A percentile compares a stretch with the other conserved stretches of the same genome.
Evolutionary conservation across 345 rosid genomes (phyloP).

Genomic region (Iberis pinnata): DNA sequence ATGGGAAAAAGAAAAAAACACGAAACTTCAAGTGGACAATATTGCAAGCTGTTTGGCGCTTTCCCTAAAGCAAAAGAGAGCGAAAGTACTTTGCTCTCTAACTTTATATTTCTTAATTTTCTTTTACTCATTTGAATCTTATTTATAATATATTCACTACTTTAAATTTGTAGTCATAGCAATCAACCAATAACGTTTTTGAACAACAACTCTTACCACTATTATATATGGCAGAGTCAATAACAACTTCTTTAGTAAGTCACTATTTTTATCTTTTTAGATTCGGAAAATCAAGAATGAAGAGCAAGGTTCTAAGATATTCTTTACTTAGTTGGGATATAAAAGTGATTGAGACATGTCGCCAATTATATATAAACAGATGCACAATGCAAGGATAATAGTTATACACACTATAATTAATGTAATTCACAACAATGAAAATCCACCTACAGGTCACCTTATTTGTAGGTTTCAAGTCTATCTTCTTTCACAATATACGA

Average conservation of each 20-base stretch:
- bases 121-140: slow-evolving; percentile 4
- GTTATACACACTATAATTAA: too few relatives aligned
- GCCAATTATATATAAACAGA: slow-evolving; percentile 12
- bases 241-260: slow-evolving; percentile 20
- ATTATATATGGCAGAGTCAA: slow-evolving; percentile 23
- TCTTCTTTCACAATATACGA: too few relatives aligned
- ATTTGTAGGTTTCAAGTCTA: too few relatives aligned
- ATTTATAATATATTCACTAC: slow-evolving; percentile 1
- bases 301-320: slow-evolving; percentile 17
- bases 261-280: slow-evolving; percentile 22
- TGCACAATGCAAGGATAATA: too few relatives aligned
- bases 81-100: slow-evolving; percentile 21
- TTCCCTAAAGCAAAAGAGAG: slow-evolving; percentile 29
- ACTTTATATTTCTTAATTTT: slow-evolving; percentile 13
- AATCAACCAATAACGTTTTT: slow-evolving; percentile 18
- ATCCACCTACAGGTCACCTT: too few relatives aligned
- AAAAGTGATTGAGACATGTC: slow-evolving; percentile 22
- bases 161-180: slow-evolving; percentile 27
- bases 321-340: slow-evolving; percentile 26
- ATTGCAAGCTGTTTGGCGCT: slow-evolving; percentile 29
- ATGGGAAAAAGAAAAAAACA: slow-evolving; percentile 1
- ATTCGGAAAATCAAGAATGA: slow-evolving; percentile 24
- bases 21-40: slow-evolving; percentile 21
- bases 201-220: slow-evolving; percentile 36
- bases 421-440: too few relatives aligned